Evolutionary conservation across 2,329 filamentous ascomycete species (phyloP).

Genomic region (Xylaria sp.): DNA sequence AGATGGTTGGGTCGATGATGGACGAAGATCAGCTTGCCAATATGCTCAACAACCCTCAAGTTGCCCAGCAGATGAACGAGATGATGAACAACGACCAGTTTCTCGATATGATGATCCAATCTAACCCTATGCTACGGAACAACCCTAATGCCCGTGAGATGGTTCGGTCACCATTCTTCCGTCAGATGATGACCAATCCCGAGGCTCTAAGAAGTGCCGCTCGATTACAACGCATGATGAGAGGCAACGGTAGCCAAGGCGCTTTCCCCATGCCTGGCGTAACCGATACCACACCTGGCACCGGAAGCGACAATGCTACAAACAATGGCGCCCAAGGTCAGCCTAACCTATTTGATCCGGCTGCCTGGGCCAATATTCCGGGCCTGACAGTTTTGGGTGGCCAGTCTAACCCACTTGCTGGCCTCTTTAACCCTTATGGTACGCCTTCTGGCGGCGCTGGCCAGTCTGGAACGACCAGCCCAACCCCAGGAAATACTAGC

Average conservation of each 20-base stretch:
- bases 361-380: conserved; percentile 49
- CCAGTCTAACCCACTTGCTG: conserved; percentile 50
- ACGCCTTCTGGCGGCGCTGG: conserved; percentile 16
- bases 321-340: conserved; percentile 47
- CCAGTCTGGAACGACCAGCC: conserved; percentile 45
- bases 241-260: conserved; percentile 60
- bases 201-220: conserved; percentile 83
- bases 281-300: conserved; percentile 83
- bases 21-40: conserved; percentile 82
- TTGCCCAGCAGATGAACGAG: conserved; percentile 89
- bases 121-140: conserved; percentile 70
- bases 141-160: conserved; percentile 80
- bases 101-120: conserved; percentile 92
- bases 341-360: conserved; percentile 58
- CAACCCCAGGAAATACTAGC: conserved; percentile 38
- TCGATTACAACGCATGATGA: conserved; percentile 80
- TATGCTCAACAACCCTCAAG: conserved; percentile 89
- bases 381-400: conserved; percentile 44
- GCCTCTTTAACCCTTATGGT: conserved; percentile 57
- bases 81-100: conserved; percentile 95
- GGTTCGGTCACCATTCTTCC: conserved; percentile 87
- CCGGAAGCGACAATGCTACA: conserved; percentile 47
- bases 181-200: conserved; percentile 93
- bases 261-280: conserved; percentile 90
- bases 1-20: conserved; percentile 89